Evolutionary conservation across 257 asterid genomes (phyloP).

Genomic region (Forsythia viridissima): DNA sequence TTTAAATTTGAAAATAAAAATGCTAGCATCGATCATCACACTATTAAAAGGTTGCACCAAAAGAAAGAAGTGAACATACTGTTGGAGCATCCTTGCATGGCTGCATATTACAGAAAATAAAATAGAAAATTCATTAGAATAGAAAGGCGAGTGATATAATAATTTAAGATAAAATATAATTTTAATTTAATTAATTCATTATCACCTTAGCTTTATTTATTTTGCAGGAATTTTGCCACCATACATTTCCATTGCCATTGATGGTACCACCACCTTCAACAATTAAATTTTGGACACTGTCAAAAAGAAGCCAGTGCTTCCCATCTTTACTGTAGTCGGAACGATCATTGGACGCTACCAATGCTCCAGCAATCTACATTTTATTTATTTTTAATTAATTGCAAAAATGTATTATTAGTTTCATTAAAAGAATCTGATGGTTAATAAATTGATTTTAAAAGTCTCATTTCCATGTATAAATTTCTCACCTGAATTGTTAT

Average conservation of each 20-base stretch:
- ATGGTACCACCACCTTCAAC: constrained; percentile 73
- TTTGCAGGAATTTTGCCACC: constrained; percentile 96
- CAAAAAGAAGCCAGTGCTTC: constrained; percentile 63
- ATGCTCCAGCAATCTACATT: constrained; percentile 56
- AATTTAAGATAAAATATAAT: background rate
- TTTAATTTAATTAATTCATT: background rate
- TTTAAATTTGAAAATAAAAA: background rate
- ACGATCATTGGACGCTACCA: constrained; percentile 51
- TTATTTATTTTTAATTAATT: background rate
- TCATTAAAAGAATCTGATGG: background rate
- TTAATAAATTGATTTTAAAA: background rate
- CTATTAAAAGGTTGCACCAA: background rate
- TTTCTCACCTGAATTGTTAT: constrained; percentile 50
- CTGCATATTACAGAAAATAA: constrained; percentile 36
- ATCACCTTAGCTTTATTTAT: constrained; percentile 41
- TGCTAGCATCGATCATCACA: background rate
- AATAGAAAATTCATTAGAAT: background rate
- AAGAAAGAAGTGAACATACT: constrained; percentile 43
- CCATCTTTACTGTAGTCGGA: constrained; percentile 47
- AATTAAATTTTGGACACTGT: constrained; percentile 44
- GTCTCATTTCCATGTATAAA: background rate
- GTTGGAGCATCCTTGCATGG: constrained; percentile 86
- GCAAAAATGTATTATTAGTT: background rate
- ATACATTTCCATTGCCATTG: constrained; percentile 71
- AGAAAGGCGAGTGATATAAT: background rate